Evolutionary conservation across 2,329 filamentous ascomycete genomes (phyloP), one percentile per base, ranked within the genome.

Genomic region (Aspergillus aculeatus): DNA sequence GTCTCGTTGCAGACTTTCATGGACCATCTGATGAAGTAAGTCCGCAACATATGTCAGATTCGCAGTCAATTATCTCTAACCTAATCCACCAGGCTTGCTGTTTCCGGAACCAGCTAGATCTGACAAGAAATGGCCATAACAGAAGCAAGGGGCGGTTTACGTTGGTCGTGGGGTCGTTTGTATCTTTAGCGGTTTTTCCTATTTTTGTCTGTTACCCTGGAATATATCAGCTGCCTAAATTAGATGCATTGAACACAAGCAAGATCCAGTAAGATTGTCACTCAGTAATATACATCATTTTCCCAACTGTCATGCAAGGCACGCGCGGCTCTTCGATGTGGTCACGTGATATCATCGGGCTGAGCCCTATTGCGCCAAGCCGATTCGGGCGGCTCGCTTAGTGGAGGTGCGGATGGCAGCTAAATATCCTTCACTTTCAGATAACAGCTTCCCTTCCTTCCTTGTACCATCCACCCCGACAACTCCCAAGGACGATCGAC

Each of bases 11-110:
- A 98, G 78, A 98, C 94, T 1, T 99, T 99, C 75, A 99, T 99
- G 95, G 95, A 99, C 71, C 93, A 98, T 79, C 82, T 99, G 75
- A 99, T 99, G 95, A 99, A 99, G 91, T 93, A 83, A 79, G 89
- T 83, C 21, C 10, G 10, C 31, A 6, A 10, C 6, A 9, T 19
- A 12, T 32, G 24, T 10, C 5, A 2, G 41, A 44, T 53, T 21
- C 44, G 16, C 9, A 38, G 19, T 26, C 9, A 16, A n/a, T 48
- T 7, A 11, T 48, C 68, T 47, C 71, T 76, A 71, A 77, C 64
- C 51, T 19, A 50, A 59, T 50, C 50, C 59, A 56, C 29, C 62
- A 82, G 80, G 66, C 77, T 82, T 68, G 80, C 80, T 53, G 80
- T 82, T 50, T 81, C 80, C 61, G 80, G 80, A 68, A 79, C 80